Conservation (phyloP, 2,329 filamentous ascomycete genomes). For the Madurella mycetomatis region DNA sequence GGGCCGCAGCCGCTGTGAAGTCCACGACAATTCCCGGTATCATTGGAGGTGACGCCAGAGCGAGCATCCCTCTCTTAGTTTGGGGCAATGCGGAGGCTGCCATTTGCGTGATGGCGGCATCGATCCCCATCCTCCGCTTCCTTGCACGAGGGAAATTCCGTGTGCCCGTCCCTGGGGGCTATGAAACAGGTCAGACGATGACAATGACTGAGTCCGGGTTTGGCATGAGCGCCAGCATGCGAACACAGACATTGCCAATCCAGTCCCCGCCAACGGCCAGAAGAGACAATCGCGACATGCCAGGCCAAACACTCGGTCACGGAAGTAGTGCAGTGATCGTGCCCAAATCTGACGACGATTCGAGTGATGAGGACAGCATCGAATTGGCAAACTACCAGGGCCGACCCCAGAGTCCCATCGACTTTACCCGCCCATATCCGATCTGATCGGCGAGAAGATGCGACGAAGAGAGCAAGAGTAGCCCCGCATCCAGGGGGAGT, state of each 20-base stretch:
- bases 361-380: conserved; percentile 17
- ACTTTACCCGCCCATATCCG: conserved; percentile 5
- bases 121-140: conserved; percentile 25
- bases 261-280: too few relatives aligned
- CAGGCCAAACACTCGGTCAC: not conserved
- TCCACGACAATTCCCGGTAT: too few relatives aligned
- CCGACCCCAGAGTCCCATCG: conserved; percentile 10
- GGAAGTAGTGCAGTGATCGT: not conserved
- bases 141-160: conserved; percentile 15
- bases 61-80: conserved; percentile 19
- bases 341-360: conserved; percentile 1
- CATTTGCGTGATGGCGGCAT: conserved; percentile 26
- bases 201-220: conserved; percentile 11
- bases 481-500: too few relatives aligned
- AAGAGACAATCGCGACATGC: too few relatives aligned
- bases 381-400: conserved; percentile 18
- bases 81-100: conserved; percentile 22
- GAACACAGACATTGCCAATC: not conserved
- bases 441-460: not conserved
- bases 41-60: too few relatives aligned
- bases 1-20: too few relatives aligned
- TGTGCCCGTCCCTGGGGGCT: conserved; percentile 4
- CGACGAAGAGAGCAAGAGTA: too few relatives aligned
- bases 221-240: not conserved
- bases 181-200: conserved; percentile 10